Conservation (phyloP, 1,139 yeast genomes). For the Taphrina flavorubra region DNA sequence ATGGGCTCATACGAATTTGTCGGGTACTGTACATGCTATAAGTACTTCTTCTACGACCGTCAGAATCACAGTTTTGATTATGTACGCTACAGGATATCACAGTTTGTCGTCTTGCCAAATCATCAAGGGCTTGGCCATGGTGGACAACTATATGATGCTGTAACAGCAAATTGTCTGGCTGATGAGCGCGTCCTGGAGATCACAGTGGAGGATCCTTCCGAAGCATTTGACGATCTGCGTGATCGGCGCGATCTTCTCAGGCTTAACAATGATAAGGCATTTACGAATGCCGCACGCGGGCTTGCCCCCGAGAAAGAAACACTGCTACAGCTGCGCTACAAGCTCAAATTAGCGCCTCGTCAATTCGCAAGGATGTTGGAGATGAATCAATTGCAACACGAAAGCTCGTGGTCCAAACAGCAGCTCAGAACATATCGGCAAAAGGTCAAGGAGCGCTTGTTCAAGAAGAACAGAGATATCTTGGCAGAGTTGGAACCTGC, state of each 20-base stretch:
- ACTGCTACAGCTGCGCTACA: constrained; percentile 52
- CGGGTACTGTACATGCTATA: constrained; percentile 84
- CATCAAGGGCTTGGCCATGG: constrained; percentile 78
- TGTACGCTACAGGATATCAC: constrained; percentile 77
- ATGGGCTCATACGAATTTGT: constrained; percentile 55
- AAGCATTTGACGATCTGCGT: constrained; percentile 86
- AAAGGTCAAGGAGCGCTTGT: constrained; percentile 73
- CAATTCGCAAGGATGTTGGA: constrained; percentile 55
- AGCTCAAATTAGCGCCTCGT: constrained; percentile 9
- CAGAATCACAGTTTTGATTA: constrained; percentile 27
- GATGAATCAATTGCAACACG: constrained; percentile 82
- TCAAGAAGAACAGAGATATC: constrained; percentile 76
- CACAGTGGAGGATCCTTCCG: constrained; percentile 95
- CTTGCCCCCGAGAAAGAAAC: constrained; percentile 56
- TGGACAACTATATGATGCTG: constrained; percentile 61
- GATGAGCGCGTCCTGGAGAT: constrained; percentile 69
- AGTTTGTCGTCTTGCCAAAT: constrained; percentile 82
- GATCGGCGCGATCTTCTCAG: constrained; percentile 74
- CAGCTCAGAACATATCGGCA: constrained; percentile 57
- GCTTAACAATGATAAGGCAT: background rate
- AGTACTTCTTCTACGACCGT: constrained; percentile 70
- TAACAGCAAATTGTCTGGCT: constrained; percentile 62
- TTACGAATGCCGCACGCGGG: background rate
- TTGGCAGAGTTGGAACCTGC: constrained; percentile 67
- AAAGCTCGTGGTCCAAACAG: constrained; percentile 58